Conservation (phyloP, 2,329 filamentous ascomycete species). For the Penicillium sp. region DNA sequence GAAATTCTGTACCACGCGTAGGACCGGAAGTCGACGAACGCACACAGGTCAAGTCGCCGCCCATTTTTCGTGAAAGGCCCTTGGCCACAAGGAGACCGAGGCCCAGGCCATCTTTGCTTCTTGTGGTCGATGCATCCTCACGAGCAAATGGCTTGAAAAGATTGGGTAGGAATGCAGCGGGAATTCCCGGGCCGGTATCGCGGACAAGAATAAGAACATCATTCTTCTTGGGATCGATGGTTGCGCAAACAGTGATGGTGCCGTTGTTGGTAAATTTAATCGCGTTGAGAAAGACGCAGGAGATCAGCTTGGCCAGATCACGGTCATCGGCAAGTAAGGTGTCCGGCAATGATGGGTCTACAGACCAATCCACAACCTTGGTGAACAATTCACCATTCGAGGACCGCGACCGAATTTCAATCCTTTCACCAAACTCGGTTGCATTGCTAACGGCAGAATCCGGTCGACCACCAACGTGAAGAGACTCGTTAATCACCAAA, state of each 20-base stretch:
- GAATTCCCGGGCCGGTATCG: conserved; percentile 68
- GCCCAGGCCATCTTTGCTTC: conserved; percentile 66
- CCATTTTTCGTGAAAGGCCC: conserved; percentile 65
- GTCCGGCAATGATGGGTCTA: conserved; percentile 48
- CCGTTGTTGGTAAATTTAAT: conserved; percentile 69
- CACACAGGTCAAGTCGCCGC: conserved; percentile 64
- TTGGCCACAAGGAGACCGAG: conserved; percentile 71
- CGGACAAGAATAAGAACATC: conserved; percentile 61
- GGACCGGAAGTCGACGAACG: conserved; percentile 62
- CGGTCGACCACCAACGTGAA: conserved; percentile 48
- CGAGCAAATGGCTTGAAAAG: conserved; percentile 69
- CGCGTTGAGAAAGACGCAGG: conserved; percentile 64
- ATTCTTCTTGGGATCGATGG: conserved; percentile 50
- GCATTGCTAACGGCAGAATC: conserved; percentile 47
- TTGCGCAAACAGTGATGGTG: conserved; percentile 56
- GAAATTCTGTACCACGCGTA: conserved; percentile 64
- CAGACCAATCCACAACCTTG: conserved; percentile 49
- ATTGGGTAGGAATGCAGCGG: conserved; percentile 62
- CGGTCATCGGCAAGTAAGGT: conserved; percentile 57
- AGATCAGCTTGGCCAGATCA: conserved; percentile 62
- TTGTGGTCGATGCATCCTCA: conserved; percentile 65
- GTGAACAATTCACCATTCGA: conserved; percentile 46
- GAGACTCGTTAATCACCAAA: conserved; percentile 48
- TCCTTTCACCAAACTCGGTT: conserved; percentile 46
- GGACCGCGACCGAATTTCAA: conserved; percentile 45